Percentiles rank a stretch among this genome's conserved stretches.
phyloP scores from a whole-genome alignment of 768 basidiomycete genomes.

The Kwoniella heveanensis region DNA sequence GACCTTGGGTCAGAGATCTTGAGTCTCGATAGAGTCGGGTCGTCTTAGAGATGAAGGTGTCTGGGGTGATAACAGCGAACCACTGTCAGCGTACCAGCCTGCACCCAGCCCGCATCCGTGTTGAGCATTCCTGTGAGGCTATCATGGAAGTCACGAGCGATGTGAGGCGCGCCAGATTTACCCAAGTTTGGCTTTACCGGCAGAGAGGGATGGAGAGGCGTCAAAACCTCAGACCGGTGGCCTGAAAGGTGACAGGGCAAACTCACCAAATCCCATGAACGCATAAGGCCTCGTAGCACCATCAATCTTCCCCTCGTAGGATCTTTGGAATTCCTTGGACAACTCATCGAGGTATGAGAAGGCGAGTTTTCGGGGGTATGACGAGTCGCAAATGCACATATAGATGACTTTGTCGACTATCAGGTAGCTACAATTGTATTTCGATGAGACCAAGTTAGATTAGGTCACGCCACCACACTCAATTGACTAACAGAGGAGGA shows the following conservation, averaged over 20 bases:
- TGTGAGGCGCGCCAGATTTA: too few relatives aligned
- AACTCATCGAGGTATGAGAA: constrained; percentile 98
- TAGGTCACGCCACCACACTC: too few relatives aligned
- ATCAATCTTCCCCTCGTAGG: constrained; percentile 92
- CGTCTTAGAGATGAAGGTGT: constrained; percentile 98
- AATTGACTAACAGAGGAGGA: too few relatives aligned
- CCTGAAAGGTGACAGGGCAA: too few relatives aligned
- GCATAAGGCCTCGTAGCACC: constrained; percentile 94
- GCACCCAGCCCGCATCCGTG: too few relatives aligned
- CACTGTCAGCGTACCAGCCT: too few relatives aligned
- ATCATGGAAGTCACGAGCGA: too few relatives aligned
- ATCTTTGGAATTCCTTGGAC: constrained; percentile 89
- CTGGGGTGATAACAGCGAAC: too few relatives aligned
- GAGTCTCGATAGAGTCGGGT: constrained; percentile 93
- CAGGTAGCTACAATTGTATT: constrained; percentile 71
- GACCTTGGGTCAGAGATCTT: constrained; percentile 62
- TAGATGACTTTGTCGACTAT: constrained; percentile 93
- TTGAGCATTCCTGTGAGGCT: too few relatives aligned
- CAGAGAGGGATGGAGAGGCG: too few relatives aligned
- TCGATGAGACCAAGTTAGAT: background rate
- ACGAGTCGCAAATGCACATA: constrained; percentile 92
- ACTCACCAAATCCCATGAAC: constrained; percentile 93
- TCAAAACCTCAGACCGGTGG: too few relatives aligned
- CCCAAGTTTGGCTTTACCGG: too few relatives aligned
- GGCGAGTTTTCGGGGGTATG: constrained; percentile 93